phyloP scores from a whole-genome alignment of 108 stramenopile genomes.

The Stephanodiscus minutulus region DNA sequence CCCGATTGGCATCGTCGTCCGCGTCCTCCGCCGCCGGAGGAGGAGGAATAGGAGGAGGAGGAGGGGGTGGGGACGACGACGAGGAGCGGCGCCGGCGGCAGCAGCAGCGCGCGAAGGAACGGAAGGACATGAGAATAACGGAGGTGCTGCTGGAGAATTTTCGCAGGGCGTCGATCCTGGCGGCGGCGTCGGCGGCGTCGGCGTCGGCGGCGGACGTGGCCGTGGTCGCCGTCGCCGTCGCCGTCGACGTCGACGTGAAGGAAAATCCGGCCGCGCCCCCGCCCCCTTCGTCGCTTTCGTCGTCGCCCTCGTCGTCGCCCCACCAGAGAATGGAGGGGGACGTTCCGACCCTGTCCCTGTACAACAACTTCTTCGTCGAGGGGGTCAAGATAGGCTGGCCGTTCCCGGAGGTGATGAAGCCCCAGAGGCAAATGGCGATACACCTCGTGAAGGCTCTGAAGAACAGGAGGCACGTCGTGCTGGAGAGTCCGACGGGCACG shows the following conservation, averaged over 20 bases:
- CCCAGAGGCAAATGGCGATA: slow-evolving; percentile 80
- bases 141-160: slow-evolving; percentile 55
- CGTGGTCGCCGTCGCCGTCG: neutral
- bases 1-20: neutral
- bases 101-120: slow-evolving; percentile 5
- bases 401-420: slow-evolving; percentile 62
- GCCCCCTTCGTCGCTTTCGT: neutral
- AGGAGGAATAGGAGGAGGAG: too few species aligned
- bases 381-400: slow-evolving; percentile 79
- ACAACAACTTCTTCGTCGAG: slow-evolving; percentile 62
- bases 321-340: slow-evolving; percentile 67
- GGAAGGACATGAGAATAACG: slow-evolving; percentile 47
- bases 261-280: slow-evolving; percentile 9
- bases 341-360: slow-evolving; percentile 54
- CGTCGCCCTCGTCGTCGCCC: neutral
- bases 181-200: neutral
- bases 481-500: slow-evolving; percentile 83
- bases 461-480: slow-evolving; percentile 62
- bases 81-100: neutral
- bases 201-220: neutral
- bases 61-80: neutral
- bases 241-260: neutral
- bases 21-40: neutral
- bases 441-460: slow-evolving; percentile 76
- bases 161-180: slow-evolving; percentile 23